phyloP scores from a whole-genome alignment of 768 basidiomycete species.

The Russula sp. region DNA sequence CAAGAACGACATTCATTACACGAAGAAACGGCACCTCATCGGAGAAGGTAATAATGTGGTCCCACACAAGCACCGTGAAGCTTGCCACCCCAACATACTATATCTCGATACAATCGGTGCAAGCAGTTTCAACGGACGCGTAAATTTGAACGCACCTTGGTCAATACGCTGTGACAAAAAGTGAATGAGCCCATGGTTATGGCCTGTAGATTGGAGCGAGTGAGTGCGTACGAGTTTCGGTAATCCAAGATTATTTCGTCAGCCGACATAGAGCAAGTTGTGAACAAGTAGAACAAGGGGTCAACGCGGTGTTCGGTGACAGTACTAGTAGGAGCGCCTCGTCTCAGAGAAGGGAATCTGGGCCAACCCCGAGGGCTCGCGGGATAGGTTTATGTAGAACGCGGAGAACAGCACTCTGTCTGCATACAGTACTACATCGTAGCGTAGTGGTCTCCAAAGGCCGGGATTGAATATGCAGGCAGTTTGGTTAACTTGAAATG shows the following conservation, averaged over 20 bases:
- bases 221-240: not conserved
- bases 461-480: no score
- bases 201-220: not conserved
- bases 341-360: not conserved
- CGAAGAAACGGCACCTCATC: slow-evolving; percentile 32
- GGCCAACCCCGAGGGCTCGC: not conserved
- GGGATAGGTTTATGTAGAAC: not conserved
- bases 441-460: no score
- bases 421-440: no score
- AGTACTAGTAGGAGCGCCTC: no score
- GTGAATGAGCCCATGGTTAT: not conserved
- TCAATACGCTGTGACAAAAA: not conserved
- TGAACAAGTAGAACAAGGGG: not conserved
- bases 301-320: not conserved
- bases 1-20: not conserved
- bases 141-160: not conserved
- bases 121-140: not conserved
- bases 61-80: slow-evolving; percentile 47
- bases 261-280: not conserved
- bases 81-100: slow-evolving; percentile 48
- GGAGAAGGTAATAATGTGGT: slow-evolving; percentile 46
- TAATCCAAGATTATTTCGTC: not conserved
- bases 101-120: not conserved
- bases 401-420: no score
- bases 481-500: no score